These are phyloP conservation scores for Penicillium sp. DNA, from an alignment of 2,329 filamentous ascomycete species.

Conservation along the genomic window DNA sequence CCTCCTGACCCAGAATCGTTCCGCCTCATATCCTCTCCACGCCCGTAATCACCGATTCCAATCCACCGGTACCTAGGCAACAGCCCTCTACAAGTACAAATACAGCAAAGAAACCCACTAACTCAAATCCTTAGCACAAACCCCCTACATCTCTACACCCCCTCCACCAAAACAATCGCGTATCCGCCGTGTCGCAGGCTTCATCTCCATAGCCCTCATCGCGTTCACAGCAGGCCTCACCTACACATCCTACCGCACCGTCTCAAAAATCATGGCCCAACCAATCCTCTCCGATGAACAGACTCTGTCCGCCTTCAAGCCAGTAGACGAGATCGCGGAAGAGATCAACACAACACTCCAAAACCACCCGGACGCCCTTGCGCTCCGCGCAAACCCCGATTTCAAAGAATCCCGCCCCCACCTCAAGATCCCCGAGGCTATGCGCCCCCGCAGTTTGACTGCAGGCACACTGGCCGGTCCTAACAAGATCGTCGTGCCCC, in stretches of 20 bases:
- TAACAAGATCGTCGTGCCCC: slow-evolving; percentile 76
- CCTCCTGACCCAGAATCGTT: slow-evolving; percentile 7
- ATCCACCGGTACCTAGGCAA: background rate
- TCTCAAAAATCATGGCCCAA: slow-evolving; percentile 36
- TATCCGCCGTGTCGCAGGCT: slow-evolving; percentile 37
- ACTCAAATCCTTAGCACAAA: background rate
- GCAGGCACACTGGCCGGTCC: slow-evolving; percentile 75
- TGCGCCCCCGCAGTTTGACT: slow-evolving; percentile 76
- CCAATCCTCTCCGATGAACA: slow-evolving; percentile 67
- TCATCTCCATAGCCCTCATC: slow-evolving; percentile 36
- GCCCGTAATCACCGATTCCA: background rate
- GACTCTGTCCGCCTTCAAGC: slow-evolving; percentile 66
- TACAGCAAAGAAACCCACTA: background rate
- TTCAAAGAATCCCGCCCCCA: slow-evolving; percentile 81
- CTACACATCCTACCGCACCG: slow-evolving; percentile 27
- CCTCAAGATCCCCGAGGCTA: slow-evolving; percentile 73
- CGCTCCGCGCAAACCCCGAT: slow-evolving; percentile 65
- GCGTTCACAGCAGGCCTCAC: slow-evolving; percentile 34
- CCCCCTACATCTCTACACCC: background rate
- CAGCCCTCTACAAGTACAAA: background rate
- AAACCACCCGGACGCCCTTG: slow-evolving; percentile 70
- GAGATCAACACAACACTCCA: slow-evolving; percentile 74
- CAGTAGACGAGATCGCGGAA: slow-evolving; percentile 52
- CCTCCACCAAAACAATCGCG: slow-evolving; percentile 27
- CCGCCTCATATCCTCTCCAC: background rate